Base-by-base conservation (phyloP, 768 basidiomycete genomes). In the Rhodotorula taiwanensis region DNA sequence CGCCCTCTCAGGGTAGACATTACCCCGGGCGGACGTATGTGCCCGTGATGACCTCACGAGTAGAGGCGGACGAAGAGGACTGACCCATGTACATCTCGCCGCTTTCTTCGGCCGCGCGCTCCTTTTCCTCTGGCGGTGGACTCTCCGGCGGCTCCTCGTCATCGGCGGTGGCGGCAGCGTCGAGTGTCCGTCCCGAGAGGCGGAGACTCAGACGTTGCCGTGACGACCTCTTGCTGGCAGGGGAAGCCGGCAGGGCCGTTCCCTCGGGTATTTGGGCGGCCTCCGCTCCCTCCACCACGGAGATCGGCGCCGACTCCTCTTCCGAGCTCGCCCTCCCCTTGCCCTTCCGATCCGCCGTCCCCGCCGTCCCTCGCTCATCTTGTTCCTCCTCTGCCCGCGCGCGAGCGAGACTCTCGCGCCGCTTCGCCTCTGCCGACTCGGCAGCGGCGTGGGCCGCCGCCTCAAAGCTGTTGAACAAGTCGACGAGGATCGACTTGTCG, bases 1-100 rank as follows among this genome's bases (percentile, higher is more conserved):
- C 2, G 27, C 27, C 21, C 25, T n/a, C n/a, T n/a, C n/a, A n/a
- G n/a, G n/a, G n/a, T n/a, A n/a, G n/a, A n/a, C n/a, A n/a, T n/a
- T n/a, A n/a, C n/a, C n/a, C n/a, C n/a, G n/a, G n/a, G n/a, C n/a
- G n/a, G n/a, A n/a, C n/a, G n/a, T n/a, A n/a, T n/a, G n/a, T n/a
- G n/a, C n/a, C n/a, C n/a, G n/a, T 20, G 43, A 7, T 39, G 36
- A 15, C 34, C 18, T 5, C 10, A 33, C 31, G 33, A 15, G 14
- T 41, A 0, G 39, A 44, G 3, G 20, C 21, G 10, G 28, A 34
- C 13, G 15, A 39, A 16, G 28, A 28, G 0, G 33, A 75, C 83
- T 63, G 72, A 87, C 94, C 95, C 84, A 99, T 99, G 75, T 95
- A 94, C 39, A 99, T 79, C 41, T 86, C 89, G 64, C 88, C 90